Conservation (phyloP, 2,329 filamentous ascomycete species). For the Nannizziopsis barbatae region DNA sequence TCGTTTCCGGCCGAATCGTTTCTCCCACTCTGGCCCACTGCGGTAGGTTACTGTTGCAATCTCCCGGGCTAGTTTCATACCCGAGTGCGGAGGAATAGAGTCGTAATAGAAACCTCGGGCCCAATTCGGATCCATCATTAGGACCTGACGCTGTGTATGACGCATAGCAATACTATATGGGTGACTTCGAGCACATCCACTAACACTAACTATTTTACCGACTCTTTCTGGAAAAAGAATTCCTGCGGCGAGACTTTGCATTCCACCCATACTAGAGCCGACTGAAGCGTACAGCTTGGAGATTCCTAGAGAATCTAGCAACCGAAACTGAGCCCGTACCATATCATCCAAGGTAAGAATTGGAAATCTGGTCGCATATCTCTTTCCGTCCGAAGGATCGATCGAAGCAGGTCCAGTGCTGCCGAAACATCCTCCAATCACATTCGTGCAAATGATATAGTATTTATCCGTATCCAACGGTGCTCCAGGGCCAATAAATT, state of each 20-base stretch:
- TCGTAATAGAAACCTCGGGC: constrained; percentile 89
- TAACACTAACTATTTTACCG: constrained; percentile 73
- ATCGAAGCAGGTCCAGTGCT: constrained; percentile 82
- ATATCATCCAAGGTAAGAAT: constrained; percentile 95
- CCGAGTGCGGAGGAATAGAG: constrained; percentile 75
- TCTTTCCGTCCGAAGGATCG: constrained; percentile 76
- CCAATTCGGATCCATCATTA: constrained; percentile 99
- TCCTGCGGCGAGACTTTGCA: constrained; percentile 87
- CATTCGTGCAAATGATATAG: constrained; percentile 91
- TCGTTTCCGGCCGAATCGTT: constrained; percentile 75
- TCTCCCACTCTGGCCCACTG: constrained; percentile 94
- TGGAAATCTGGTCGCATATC: constrained; percentile 88
- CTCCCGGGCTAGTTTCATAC: constrained; percentile 95
- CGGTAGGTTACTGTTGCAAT: constrained; percentile 97
- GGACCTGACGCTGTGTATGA: constrained; percentile 89
- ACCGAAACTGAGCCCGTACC: constrained; percentile 86
- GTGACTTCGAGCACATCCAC: constrained; percentile 85
- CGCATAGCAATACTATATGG: constrained; percentile 98
- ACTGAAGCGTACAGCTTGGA: constrained; percentile 78
- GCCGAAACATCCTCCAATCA: constrained; percentile 89
- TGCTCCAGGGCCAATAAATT: constrained; percentile 80
- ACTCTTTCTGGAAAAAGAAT: constrained; percentile 74
- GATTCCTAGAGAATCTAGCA: constrained; percentile 70
- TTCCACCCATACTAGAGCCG: constrained; percentile 94
- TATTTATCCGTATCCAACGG: constrained; percentile 86